Evolutionary conservation across 2,329 filamentous ascomycete species (phyloP).

Genomic region (Diaporthe sp.): DNA sequence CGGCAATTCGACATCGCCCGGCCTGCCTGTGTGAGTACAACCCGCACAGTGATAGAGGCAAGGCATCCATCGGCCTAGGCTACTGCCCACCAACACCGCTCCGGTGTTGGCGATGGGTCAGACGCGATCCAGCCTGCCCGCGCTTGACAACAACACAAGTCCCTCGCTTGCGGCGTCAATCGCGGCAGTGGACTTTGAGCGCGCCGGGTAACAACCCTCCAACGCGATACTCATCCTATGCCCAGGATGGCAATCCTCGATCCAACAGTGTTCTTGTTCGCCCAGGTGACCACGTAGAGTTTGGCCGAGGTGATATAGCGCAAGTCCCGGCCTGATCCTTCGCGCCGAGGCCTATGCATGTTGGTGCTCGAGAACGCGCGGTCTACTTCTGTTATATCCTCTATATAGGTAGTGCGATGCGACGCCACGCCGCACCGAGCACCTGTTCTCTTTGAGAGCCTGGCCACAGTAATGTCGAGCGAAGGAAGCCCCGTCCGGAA

Average conservation of each 20-base stretch:
- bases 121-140: background rate
- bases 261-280: constrained; percentile 6
- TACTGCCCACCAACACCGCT: background rate
- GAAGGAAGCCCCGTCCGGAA: background rate
- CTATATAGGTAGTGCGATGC: constrained; percentile 25
- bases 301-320: constrained; percentile 17
- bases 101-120: background rate
- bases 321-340: constrained; percentile 21
- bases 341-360: constrained; percentile 4
- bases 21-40: background rate
- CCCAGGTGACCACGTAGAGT: background rate
- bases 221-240: background rate
- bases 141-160: constrained; percentile 1
- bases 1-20: background rate
- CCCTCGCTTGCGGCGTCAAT: constrained; percentile 17
- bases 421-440: constrained; percentile 17
- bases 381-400: background rate
- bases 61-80: background rate
- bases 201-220: background rate
- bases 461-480: background rate
- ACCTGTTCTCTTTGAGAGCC: background rate
- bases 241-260: background rate
- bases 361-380: constrained; percentile 21
- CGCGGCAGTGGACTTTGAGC: background rate
- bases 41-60: background rate